Evolutionary conservation across 169 alveolate genomes (phyloP).

Genomic region (Miamiensis avidus): DNA sequence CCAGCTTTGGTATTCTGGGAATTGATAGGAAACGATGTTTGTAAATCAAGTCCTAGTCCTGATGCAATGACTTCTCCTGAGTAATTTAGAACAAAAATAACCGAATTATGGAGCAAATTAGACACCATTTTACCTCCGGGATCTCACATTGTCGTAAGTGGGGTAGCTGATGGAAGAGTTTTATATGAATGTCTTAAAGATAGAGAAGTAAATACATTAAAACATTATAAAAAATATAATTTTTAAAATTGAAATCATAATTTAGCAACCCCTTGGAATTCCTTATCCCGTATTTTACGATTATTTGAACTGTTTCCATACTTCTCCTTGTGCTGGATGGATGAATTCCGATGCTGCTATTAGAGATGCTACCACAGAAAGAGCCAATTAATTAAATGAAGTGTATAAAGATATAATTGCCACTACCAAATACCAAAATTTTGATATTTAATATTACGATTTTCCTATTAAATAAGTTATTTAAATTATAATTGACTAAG

Average conservation of each 20-base stretch:
- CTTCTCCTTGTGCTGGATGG: conserved; percentile 34
- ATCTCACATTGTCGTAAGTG: conserved; percentile 25
- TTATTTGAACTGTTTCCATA: conserved; percentile 19
- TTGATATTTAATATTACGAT: conserved; percentile 9
- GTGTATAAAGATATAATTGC: conserved; percentile 3
- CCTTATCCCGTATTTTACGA: conserved; percentile 23
- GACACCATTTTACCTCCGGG: conserved; percentile 27
- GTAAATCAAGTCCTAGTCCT: neutral
- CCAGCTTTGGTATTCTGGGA: conserved; percentile 16
- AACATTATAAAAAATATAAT: too few species aligned
- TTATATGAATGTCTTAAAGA: conserved; percentile 19
- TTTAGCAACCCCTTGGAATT: conserved; percentile 9
- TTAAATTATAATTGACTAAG: neutral
- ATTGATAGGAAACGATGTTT: conserved; percentile 32
- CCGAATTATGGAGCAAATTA: neutral
- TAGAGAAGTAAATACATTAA: neutral
- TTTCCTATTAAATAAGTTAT: conserved; percentile 18
- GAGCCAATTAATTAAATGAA: conserved; percentile 7
- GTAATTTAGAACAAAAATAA: neutral
- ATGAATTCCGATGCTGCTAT: conserved; percentile 19
- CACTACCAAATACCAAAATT: neutral
- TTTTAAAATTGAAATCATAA: too few species aligned
- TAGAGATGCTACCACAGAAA: conserved; percentile 7
- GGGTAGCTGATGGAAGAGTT: conserved; percentile 27
- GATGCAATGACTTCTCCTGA: conserved; percentile 34